Percentiles rank a stretch among this genome's conserved stretches.
These are phyloP conservation scores for Furcasterigmium furcatum DNA, from an alignment of 2,329 filamentous ascomycete genomes.

Conservation along the genomic window DNA sequence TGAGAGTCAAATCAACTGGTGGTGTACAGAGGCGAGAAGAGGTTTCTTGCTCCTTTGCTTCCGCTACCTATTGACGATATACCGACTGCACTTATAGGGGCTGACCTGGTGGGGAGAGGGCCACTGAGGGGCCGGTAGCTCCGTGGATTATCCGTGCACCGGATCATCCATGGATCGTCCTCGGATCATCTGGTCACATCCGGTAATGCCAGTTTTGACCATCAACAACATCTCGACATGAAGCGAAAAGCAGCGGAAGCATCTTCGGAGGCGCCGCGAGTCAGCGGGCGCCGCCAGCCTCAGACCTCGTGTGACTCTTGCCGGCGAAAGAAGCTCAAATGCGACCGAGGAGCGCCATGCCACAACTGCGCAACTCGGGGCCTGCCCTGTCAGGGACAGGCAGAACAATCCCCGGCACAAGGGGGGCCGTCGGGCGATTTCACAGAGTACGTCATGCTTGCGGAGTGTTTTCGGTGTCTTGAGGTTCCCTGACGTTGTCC, in stretches of 20 bases:
- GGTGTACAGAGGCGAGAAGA: no score
- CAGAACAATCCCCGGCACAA: background rate
- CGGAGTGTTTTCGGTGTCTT: background rate
- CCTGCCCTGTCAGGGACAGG: slow-evolving; percentile 17
- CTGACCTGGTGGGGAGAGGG: no score
- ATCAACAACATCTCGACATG: no score
- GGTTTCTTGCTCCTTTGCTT: no score
- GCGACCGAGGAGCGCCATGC: slow-evolving; percentile 22
- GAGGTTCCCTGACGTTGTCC: background rate
- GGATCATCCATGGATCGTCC: no score
- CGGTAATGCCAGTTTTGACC: no score
- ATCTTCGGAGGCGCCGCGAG: background rate
- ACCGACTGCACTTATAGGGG: no score
- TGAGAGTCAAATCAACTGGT: no score
- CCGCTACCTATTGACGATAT: no score
- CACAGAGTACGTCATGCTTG: background rate
- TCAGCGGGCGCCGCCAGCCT: slow-evolving; percentile 18
- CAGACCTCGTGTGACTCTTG: slow-evolving; percentile 26
- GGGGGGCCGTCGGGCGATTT: background rate
- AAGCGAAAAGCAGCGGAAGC: slow-evolving; percentile 3
- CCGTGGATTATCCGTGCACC: no score
- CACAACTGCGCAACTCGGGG: slow-evolving; percentile 21
- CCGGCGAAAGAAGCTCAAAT: slow-evolving; percentile 27
- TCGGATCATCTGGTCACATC: no score
- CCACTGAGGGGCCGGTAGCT: no score